Conservation (phyloP, 768 basidiomycete species). For the Inosperma sp. region DNA sequence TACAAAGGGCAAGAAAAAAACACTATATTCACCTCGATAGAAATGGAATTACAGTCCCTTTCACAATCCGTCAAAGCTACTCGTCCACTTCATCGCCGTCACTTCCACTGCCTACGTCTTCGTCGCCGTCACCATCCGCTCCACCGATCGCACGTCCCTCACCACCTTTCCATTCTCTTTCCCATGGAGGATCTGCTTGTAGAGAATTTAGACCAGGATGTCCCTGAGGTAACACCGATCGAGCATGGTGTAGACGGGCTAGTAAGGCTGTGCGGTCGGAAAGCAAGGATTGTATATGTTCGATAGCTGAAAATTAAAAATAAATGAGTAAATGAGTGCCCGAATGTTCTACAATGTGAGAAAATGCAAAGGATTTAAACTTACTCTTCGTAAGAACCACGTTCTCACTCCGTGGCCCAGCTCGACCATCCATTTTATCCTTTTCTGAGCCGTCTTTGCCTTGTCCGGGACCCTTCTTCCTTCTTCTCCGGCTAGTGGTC, state of each 20-base stretch:
- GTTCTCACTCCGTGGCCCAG: conserved; percentile 88
- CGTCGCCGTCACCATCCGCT: conserved; percentile 46
- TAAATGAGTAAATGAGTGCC: conserved; percentile 3
- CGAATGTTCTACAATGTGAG: conserved; percentile 1
- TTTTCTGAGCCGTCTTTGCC: conserved; percentile 51
- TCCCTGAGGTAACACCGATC: conserved; percentile 48
- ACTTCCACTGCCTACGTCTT: conserved; percentile 25
- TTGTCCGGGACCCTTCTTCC: conserved; percentile 32
- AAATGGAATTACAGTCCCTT: too few species aligned
- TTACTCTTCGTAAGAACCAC: conserved; percentile 83
- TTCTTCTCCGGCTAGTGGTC: too few species aligned
- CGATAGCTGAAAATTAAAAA: conserved; percentile 59
- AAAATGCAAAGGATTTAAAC: conserved; percentile 27
- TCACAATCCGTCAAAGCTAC: too few species aligned
- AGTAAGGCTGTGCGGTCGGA: conserved; percentile 53
- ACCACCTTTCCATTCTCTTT: conserved; percentile 81
- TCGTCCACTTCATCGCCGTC: conserved; percentile 21
- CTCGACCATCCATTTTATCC: conserved; percentile 74
- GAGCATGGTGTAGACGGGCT: conserved; percentile 56
- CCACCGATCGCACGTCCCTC: conserved; percentile 43
- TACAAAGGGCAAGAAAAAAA: too few species aligned
- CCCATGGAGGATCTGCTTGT: conserved; percentile 56
- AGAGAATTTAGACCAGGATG: conserved; percentile 51
- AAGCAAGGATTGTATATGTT: conserved; percentile 69
- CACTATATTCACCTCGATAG: too few species aligned